A percentile compares a stretch with the other conserved stretches of the same genome.
phyloP scores from a whole-genome alignment of 1,284 basidiomycete genomes.

The Microbotryomycetes sp. region DNA sequence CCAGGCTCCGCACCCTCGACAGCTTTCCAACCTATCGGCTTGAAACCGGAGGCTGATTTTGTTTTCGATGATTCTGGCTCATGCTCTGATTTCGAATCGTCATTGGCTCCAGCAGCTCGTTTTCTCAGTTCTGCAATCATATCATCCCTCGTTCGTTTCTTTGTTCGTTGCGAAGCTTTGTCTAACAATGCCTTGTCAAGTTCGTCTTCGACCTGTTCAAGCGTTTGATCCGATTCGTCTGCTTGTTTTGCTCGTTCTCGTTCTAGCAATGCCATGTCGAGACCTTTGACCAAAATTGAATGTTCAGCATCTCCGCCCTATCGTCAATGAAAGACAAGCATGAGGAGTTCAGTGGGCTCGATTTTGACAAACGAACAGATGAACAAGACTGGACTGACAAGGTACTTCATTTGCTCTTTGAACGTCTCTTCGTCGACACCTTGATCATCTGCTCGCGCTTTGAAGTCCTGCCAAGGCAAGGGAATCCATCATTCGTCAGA shows the following conservation, averaged over 20 bases:
- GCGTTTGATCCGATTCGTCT: slow-evolving; percentile 1
- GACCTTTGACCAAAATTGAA: slow-evolving; percentile 39
- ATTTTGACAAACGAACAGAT: too few relatives aligned
- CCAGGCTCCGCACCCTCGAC: slow-evolving; percentile 1
- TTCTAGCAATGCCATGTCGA: slow-evolving; percentile 40
- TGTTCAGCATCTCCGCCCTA: slow-evolving; percentile 40
- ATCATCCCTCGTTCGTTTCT: slow-evolving; percentile 28
- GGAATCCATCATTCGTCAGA: too few relatives aligned
- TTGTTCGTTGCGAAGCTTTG: slow-evolving; percentile 20
- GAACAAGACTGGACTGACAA: slow-evolving; percentile 10
- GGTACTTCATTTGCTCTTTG: slow-evolving; percentile 28
- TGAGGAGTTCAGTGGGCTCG: background rate
- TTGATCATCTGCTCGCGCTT: slow-evolving; percentile 10
- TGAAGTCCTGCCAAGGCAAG: slow-evolving; percentile 15
- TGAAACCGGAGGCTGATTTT: slow-evolving; percentile 33
- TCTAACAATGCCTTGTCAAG: slow-evolving; percentile 16
- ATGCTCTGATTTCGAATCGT: slow-evolving; percentile 4
- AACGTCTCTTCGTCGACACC: slow-evolving; percentile 5
- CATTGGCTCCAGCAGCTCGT: slow-evolving; percentile 23
- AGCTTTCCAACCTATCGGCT: slow-evolving; percentile 32
- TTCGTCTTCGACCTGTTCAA: slow-evolving; percentile 21
- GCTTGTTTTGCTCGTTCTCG: slow-evolving; percentile 35
- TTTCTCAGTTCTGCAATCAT: slow-evolving; percentile 27
- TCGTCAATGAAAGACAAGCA: background rate
- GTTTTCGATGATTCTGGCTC: slow-evolving; percentile 12